Evolutionary conservation across 441 rosid species (phyloP).

Genomic region (Biscutella laevigata): DNA sequence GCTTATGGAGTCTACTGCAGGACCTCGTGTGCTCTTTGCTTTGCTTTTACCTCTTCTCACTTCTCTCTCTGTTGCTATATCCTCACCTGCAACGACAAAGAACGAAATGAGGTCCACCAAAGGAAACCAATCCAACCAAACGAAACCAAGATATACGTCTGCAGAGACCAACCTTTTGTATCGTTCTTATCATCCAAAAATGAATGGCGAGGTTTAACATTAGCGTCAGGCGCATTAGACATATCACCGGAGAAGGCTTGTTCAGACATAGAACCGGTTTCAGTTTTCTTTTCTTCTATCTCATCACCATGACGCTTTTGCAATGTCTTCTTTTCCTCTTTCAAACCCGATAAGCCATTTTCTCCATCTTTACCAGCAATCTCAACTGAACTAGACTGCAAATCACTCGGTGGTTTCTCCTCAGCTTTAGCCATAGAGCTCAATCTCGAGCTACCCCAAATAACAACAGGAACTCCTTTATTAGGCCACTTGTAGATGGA

Average conservation of each 20-base stretch:
- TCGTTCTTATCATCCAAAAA: conserved; percentile 20
- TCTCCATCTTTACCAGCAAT: conserved; percentile 2
- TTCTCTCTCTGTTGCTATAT: conserved; percentile 19
- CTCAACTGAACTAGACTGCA: conserved; percentile 7
- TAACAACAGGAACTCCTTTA: conserved; percentile 48
- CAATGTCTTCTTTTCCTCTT: conserved; percentile 17
- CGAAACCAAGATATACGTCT: neutral
- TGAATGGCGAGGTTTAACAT: conserved; percentile 30
- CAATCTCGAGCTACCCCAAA: conserved; percentile 37
- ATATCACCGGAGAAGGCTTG: conserved; percentile 10
- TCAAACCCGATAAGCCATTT: neutral
- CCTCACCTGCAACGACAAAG: conserved; percentile 35
- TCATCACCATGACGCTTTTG: conserved; percentile 14
- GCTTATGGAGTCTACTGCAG: conserved; percentile 28
- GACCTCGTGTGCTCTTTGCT: conserved; percentile 25
- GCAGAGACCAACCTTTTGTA: conserved; percentile 27
- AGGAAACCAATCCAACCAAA: neutral
- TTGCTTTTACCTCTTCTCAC: conserved; percentile 36
- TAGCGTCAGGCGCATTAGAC: conserved; percentile 26
- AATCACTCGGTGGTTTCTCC: conserved; percentile 7
- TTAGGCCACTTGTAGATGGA: conserved; percentile 94
- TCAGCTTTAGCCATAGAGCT: conserved; percentile 35
- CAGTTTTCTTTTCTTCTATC: conserved; percentile 25
- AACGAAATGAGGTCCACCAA: conserved; percentile 6
- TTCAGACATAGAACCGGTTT: conserved; percentile 16